These are phyloP conservation scores for Psilocybe mexicana DNA, from an alignment of 1,284 basidiomycete species.

Conservation along the genomic window DNA sequence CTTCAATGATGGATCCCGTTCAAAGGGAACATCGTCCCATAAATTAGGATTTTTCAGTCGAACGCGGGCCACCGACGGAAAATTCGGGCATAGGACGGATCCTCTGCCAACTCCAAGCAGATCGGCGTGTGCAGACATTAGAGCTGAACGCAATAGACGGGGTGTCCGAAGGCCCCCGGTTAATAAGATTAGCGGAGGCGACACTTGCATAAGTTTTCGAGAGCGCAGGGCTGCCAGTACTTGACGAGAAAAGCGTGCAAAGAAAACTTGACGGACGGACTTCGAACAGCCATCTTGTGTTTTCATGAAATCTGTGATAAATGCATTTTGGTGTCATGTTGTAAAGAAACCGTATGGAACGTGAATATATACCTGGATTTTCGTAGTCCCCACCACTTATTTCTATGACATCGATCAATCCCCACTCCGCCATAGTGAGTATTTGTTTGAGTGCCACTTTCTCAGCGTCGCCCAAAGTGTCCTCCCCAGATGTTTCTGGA, in stretches of 20 bases:
- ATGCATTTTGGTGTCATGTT: background rate
- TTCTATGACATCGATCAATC: constrained; percentile 79
- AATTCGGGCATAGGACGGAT: constrained; percentile 63
- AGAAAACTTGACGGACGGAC: constrained; percentile 57
- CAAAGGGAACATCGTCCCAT: constrained; percentile 36
- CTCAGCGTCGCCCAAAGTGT: constrained; percentile 31
- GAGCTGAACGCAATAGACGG: constrained; percentile 55
- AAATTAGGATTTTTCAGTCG: constrained; percentile 20
- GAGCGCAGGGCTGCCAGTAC: constrained; percentile 45
- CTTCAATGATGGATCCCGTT: constrained; percentile 37
- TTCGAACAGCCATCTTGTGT: constrained; percentile 16
- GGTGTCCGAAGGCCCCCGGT: constrained; percentile 80
- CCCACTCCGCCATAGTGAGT: constrained; percentile 61
- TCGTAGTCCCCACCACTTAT: constrained; percentile 90
- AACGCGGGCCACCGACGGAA: constrained; percentile 46
- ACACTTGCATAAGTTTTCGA: constrained; percentile 22
- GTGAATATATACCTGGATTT: constrained; percentile 55
- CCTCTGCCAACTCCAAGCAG: constrained; percentile 78
- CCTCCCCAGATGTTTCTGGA: constrained; percentile 38
- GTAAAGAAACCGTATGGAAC: background rate
- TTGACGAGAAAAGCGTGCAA: constrained; percentile 57
- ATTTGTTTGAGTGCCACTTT: constrained; percentile 69
- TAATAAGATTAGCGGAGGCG: constrained; percentile 66
- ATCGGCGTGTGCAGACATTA: constrained; percentile 59
- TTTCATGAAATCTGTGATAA: constrained; percentile 43